Evolutionary conservation across 2,329 filamentous ascomycete genomes (phyloP), one percentile per base, ranked within the genome.

Genomic region (Exophiala oligosperma): DNA sequence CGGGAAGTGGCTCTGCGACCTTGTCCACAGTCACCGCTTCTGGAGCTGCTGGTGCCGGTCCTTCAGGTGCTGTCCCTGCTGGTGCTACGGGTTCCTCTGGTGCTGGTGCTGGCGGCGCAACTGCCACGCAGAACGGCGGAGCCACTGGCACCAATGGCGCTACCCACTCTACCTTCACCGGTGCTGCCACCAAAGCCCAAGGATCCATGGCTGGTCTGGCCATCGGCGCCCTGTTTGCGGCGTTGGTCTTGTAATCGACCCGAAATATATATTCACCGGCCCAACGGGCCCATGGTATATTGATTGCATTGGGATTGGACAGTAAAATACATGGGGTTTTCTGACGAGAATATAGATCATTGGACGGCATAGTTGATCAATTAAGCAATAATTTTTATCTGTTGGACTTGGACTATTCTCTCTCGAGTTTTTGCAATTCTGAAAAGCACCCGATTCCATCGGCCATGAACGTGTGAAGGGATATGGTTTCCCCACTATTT

Each of bases 171-270:
- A 57, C 52, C 29, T 64, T 51, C 56, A 59, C 55, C 28, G 59
- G 59, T 29, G 61, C 51, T 32, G 61, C 61, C 21, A 32, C 48
- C 11, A 56, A 55, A 38, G n/a, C 48, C 14, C 37, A 61, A 40
- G 54, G 55, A 6, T 56, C 59, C 11, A 59, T 62, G 24, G 46
- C 48, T 3, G 54, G 49, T 43, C 44, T 60, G 38, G 52, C 40
- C 12, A 35, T 57, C 24, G 60, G 53, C 37, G 57, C 48, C 47
- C 14, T 55, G 41, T 29, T 60, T 12, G 60, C 60, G 29, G 57
- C 51, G 2, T 49, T 63, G 37, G 50, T 32, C 24, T 52, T 63
- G 49, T 63, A 56, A 37, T 51, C 12, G 29, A 2, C 6, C 7
- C 8, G 46, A 17, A 48, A 32, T 11, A 29, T 29, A 29, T 29